Evolutionary conservation across 345 rosid genomes (phyloP), one percentile per base, ranked within the genome.

Genomic region (Lepidium sativum): DNA sequence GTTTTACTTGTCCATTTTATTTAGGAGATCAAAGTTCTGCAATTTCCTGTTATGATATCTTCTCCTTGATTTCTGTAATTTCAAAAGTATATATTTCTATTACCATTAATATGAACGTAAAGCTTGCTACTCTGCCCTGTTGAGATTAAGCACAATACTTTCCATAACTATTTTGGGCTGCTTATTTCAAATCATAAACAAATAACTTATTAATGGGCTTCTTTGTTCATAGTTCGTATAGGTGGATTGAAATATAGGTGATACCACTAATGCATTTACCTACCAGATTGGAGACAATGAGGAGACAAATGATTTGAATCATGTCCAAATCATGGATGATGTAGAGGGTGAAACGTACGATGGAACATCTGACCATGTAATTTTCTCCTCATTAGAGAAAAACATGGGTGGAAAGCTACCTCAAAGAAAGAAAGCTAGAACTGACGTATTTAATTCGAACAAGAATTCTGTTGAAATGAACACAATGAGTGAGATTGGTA

Each of bases 351-450:
- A 10, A 14, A 2, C 18, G 4, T 35, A n/a, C 2, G 17, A 37
- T 0, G 9, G 0, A 10, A 6, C 12, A 17, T 12, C 6, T 42
- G 52, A 16, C 0, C 15, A 42, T 12, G 41, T 3, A 3, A 8
- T 15, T 5, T 11, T 17, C 1, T 4, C 16, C 8, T 11, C 65
- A 27, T 10, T 12, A 9, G 39, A 14, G 18, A 59, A 14, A 31
- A 31, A 8, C 5, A 32, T 33, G 1, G 29, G 41, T 12, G 41
- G 25, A 8, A 60, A 60, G 52, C 13, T 16, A 6, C 53, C 15
- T 16, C 67, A n/a, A 10, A 64, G 51, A 52, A 64, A 52, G 40
- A 64, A 64, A 52, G 31, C 31, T 15, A 64, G 40, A 51, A 64
- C 29, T 25, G 40, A 29, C 8, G 18, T 10, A 17, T 14, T 3